Evolutionary conservation across 805 yeast genomes (phyloP), one percentile per base, ranked within the genome.

Genomic region (Spathaspora boniae): DNA sequence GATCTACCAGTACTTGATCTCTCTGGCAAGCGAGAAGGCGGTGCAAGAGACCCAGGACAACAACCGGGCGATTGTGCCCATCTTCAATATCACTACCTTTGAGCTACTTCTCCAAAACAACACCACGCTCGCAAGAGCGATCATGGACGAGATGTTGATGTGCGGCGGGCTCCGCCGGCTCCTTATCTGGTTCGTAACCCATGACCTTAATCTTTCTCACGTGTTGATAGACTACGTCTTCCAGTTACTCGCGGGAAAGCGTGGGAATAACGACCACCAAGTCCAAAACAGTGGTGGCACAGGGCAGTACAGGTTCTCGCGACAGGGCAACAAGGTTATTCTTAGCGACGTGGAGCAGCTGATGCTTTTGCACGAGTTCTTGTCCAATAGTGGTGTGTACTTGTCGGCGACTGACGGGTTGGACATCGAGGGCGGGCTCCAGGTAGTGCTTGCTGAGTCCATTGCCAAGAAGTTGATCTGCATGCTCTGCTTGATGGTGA

Each of bases 111-210:
- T 81, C 14, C 65, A 65, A 16, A 58, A 62, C 37, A 79, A 81
- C 49, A 76, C 76, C 4, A 60, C 67, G 8, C 58, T 78, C 3
- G 72, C 80, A 0, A 72, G 76, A 51, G 62, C 72, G 12, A 60
- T 82, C 34, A 60, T 82, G 51, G 88, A 82, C 54, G 91, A 84
- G 55, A 60, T 84, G 67, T 60, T 83, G 36, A 81, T 82, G 86
- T 74, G 79, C 34, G 60, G 63, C 37, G 87, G 87, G 0, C 72
- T 68, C 45, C 68, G 89, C 46, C 56, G 86, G 20, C 74, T 74
- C 0, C 50, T 82, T 9, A 77, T 83, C 28, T 80, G 86, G 86
- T 77, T 74, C 42, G 54, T 83, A 15, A 78, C 87, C 1, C 86
- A 78, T 51, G 49, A 51, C 25, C 54, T 78, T 46, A 74, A 78